Conservation (phyloP, 2,329 filamentous ascomycete species). For the Lachnellula subtilissima region DNA sequence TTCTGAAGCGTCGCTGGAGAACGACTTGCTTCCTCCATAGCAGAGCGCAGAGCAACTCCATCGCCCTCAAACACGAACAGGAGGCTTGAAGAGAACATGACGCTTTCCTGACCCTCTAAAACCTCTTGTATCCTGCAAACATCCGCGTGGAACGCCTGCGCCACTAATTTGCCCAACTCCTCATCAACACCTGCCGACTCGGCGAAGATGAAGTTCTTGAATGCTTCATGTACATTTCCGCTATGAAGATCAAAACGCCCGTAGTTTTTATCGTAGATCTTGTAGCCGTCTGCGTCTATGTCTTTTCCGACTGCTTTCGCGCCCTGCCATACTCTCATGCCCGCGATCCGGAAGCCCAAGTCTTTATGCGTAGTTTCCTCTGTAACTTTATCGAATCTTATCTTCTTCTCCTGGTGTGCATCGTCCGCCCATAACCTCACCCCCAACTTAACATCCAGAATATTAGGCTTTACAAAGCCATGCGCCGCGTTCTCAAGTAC, state of each 20-base stretch:
- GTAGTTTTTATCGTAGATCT: slow-evolving; percentile 59
- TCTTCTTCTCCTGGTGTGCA: slow-evolving; percentile 53
- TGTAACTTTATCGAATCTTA: slow-evolving; percentile 55
- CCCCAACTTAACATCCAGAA: slow-evolving; percentile 90
- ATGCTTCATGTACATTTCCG: slow-evolving; percentile 49
- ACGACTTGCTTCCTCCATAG: slow-evolving; percentile 32
- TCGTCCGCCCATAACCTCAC: slow-evolving; percentile 79
- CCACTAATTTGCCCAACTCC: slow-evolving; percentile 52
- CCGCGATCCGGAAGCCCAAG: slow-evolving; percentile 59
- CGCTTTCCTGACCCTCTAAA: slow-evolving; percentile 51
- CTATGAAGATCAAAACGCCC: slow-evolving; percentile 49
- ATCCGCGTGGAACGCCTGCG: slow-evolving; percentile 49
- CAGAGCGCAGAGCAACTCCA: slow-evolving; percentile 44
- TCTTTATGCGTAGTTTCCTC: slow-evolving; percentile 54
- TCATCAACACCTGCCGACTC: slow-evolving; percentile 52
- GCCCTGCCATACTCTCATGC: slow-evolving; percentile 60
- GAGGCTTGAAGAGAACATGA: slow-evolving; percentile 54
- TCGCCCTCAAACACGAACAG: slow-evolving; percentile 63
- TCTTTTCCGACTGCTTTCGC: slow-evolving; percentile 49
- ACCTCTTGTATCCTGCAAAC: slow-evolving; percentile 49
- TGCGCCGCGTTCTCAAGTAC: slow-evolving; percentile 80
- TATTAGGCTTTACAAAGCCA: slow-evolving; percentile 80
- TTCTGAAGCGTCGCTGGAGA: slow-evolving; percentile 25
- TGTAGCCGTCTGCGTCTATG: slow-evolving; percentile 49
- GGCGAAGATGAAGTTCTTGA: slow-evolving; percentile 56